Evolutionary conservation across 1,284 basidiomycete genomes (phyloP).

Genomic region (Cryptococcus sp.): DNA sequence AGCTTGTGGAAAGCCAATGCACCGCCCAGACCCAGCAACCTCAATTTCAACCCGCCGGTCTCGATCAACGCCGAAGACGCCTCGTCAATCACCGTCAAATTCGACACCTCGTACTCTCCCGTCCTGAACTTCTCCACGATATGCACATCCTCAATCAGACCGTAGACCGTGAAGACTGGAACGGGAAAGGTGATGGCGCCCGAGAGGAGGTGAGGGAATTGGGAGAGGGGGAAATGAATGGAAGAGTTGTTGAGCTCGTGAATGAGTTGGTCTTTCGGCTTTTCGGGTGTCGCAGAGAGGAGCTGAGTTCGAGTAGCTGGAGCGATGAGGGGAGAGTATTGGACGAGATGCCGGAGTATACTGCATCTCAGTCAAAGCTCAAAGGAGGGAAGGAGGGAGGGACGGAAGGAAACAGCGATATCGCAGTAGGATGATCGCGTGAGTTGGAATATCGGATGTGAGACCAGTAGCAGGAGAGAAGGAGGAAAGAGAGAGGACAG

Average conservation of each 20-base stretch:
- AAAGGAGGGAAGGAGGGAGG: not conserved
- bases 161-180: conserved; percentile 95
- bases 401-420: not conserved
- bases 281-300: conserved; percentile 60
- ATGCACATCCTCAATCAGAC: conserved; percentile 92
- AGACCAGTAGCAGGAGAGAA: not conserved
- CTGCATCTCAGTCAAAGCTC: conserved; percentile 23
- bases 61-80: conserved; percentile 85
- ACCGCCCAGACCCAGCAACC: conserved; percentile 90
- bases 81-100: conserved; percentile 88
- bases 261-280: conserved; percentile 36
- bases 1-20: conserved; percentile 95
- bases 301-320: conserved; percentile 73
- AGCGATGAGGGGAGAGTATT: conserved; percentile 95
- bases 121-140: conserved; percentile 88
- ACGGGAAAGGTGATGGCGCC: conserved; percentile 82
- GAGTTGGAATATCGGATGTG: not conserved
- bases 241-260: conserved; percentile 55
- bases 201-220: conserved; percentile 85
- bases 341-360: conserved; percentile 89
- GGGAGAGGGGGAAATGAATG: conserved; percentile 61
- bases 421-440: too few relatives aligned
- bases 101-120: conserved; percentile 73
- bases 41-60: conserved; percentile 85
- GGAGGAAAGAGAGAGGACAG: not conserved